Conservation (phyloP, 148 eudicot genomes). For the Polygonum aviculare region DNA sequence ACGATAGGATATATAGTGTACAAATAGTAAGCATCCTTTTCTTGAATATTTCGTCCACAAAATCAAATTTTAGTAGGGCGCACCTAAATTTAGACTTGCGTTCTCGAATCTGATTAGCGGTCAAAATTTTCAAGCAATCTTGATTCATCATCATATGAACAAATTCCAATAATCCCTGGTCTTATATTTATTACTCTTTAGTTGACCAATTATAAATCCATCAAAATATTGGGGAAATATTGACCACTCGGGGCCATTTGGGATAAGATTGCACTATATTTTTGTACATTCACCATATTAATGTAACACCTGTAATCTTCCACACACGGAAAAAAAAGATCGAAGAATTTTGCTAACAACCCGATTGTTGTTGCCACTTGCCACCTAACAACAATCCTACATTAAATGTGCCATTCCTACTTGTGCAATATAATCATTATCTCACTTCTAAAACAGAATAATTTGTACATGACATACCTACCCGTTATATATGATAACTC, state of each 20-base stretch:
- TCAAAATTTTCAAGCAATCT: too few species aligned
- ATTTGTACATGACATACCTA: background rate
- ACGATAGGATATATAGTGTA: too few species aligned
- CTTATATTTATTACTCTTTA: too few species aligned
- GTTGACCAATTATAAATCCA: too few species aligned
- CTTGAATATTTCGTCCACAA: background rate
- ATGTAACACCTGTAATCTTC: background rate
- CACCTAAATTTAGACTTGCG: background rate
- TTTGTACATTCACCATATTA: too few species aligned
- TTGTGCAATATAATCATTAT: background rate
- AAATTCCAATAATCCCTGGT: too few species aligned
- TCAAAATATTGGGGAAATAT: too few species aligned
- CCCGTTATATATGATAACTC: background rate
- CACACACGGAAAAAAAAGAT: background rate
- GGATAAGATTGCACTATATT: too few species aligned
- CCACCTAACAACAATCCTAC: background rate
- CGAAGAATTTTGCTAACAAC: background rate
- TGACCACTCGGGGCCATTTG: too few species aligned
- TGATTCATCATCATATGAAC: too few species aligned
- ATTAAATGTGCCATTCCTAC: background rate
- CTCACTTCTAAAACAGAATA: background rate
- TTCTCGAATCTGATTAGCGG: background rate
- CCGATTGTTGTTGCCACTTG: background rate
- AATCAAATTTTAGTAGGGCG: background rate
- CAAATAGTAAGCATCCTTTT: background rate